These are phyloP conservation scores for Candida orba DNA, from an alignment of 805 yeast species.

Conservation along the genomic window DNA sequence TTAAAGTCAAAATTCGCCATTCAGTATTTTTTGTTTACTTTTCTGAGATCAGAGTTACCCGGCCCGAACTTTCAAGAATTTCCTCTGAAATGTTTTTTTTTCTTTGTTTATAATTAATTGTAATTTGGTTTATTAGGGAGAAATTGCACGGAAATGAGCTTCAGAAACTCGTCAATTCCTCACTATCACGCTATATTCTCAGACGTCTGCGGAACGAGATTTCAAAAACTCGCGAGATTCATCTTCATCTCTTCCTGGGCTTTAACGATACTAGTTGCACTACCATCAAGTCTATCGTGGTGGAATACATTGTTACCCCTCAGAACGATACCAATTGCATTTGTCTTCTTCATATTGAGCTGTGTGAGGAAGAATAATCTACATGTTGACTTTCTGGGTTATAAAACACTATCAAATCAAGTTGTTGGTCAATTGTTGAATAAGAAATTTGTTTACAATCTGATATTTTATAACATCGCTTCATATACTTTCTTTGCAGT, in stretches of 20 bases:
- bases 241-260: slow-evolving; percentile 25
- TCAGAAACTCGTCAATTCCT: slow-evolving; percentile 15
- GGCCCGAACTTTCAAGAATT: not conserved
- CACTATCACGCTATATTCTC: slow-evolving; percentile 33
- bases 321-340: slow-evolving; percentile 22
- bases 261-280: slow-evolving; percentile 20
- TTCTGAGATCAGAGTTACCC: not conserved
- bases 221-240: slow-evolving; percentile 32
- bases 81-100: not conserved
- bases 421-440: slow-evolving; percentile 19
- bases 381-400: slow-evolving; percentile 31
- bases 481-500: slow-evolving; percentile 20
- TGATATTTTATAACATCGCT: slow-evolving; percentile 17
- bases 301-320: slow-evolving; percentile 23
- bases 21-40: slow-evolving; percentile 4
- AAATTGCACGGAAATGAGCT: not conserved
- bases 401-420: slow-evolving; percentile 24
- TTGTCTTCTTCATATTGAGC: slow-evolving; percentile 27
- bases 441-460: slow-evolving; percentile 20
- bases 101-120: not conserved
- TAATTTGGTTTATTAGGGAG: not conserved
- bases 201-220: slow-evolving; percentile 33
- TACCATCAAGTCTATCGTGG: slow-evolving; percentile 20
- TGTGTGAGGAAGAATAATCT: slow-evolving; percentile 34
- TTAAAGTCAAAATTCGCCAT: not conserved